A percentile compares a stretch with the other conserved stretches of the same genome.
Evolutionary conservation across 495 filamentous ascomycete genomes (phyloP).

Genomic region (Venustampulla echinocandica): DNA sequence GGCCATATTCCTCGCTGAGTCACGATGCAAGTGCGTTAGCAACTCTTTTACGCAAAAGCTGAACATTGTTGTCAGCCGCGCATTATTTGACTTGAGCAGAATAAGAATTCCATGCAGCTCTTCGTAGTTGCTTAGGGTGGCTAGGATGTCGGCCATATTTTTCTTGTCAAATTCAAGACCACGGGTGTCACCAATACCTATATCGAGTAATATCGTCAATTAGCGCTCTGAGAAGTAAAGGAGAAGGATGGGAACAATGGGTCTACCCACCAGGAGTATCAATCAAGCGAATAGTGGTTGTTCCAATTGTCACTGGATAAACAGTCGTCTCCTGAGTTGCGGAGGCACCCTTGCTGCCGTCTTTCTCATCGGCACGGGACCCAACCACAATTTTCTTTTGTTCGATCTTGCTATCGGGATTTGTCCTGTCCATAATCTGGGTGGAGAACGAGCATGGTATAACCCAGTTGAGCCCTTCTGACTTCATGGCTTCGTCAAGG

Average conservation of each 20-base stretch:
- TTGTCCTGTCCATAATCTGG: slow-evolving; percentile 21
- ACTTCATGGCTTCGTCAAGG: slow-evolving; percentile 26
- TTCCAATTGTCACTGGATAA: slow-evolving; percentile 23
- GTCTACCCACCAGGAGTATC: too few relatives aligned
- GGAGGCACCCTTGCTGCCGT: slow-evolving; percentile 27
- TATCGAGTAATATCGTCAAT: too few relatives aligned
- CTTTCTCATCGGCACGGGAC: slow-evolving; percentile 20
- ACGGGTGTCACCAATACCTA: slow-evolving; percentile 36
- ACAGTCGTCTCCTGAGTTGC: slow-evolving; percentile 32
- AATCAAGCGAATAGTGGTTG: slow-evolving; percentile 27
- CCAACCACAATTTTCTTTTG: slow-evolving; percentile 25
- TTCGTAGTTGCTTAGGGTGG: slow-evolving; percentile 22
- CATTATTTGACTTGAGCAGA: slow-evolving; percentile 36
- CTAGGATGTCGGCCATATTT: slow-evolving; percentile 36
- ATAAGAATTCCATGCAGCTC: slow-evolving; percentile 36
- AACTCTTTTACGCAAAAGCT: slow-evolving; percentile 35
- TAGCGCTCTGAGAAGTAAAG: too few relatives aligned
- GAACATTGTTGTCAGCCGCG: slow-evolving; percentile 31
- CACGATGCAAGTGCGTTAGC: slow-evolving; percentile 31
- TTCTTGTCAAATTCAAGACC: slow-evolving; percentile 27
- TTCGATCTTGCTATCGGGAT: slow-evolving; percentile 3
- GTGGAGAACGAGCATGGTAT: slow-evolving; percentile 32
- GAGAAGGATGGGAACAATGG: too few relatives aligned
- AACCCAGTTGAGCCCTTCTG: slow-evolving; percentile 22
- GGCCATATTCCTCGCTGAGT: slow-evolving; percentile 31